Base-by-base conservation (phyloP, 352 stramenopile species). In the Pythium pectinolyticum region DNA sequence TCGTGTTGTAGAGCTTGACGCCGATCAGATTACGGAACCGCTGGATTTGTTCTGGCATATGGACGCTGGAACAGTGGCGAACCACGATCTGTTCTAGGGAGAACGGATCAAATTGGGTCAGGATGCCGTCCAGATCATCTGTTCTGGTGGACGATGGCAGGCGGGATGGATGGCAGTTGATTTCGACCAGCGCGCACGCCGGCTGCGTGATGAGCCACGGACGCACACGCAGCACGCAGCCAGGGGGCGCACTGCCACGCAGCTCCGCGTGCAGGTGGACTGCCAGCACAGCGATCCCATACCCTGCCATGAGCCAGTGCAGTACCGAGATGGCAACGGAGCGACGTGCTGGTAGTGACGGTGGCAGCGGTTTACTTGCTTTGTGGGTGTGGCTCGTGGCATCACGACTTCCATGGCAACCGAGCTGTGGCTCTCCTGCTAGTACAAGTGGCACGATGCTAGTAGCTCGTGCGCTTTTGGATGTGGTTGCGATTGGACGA, bases 1-100 rank as follows among this genome's bases (percentile, higher is more conserved):
- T 19, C 35, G 35, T 64, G 20, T 84, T 84, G 63, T 80, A 80
- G 3, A 78, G 47, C 57, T 81, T 76, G 41, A 81, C 40, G 1
- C 57, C 72, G 11, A 58, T 63, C 5, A 84, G 60, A 14, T 47
- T 56, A 4, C 12, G 34, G 30, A 81, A 81, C 2, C 60, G 19
- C 8, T 48, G 41, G 27, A 84, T 48, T n/a, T 58, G 49, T 10
- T 62, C 7, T 1, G 72, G 64, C 5, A 84, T 61, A 39, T 71
- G 63, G 0, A 84, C 25, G 5, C 45, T 15, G 3, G 63, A 49
- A 34, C 73, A 84, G 57, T 84, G 73, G 9, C 66, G 63, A 59
- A 81, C 63, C 15, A 75, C 43, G 11, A 84, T 27, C 30, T 74
- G 63, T 15, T 72, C 57, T 12, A 72, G 53, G 2, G 67, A 67